Evolutionary conservation across 2,329 filamentous ascomycete genomes (phyloP).

Genomic region (Apiospora pterosperma): DNA sequence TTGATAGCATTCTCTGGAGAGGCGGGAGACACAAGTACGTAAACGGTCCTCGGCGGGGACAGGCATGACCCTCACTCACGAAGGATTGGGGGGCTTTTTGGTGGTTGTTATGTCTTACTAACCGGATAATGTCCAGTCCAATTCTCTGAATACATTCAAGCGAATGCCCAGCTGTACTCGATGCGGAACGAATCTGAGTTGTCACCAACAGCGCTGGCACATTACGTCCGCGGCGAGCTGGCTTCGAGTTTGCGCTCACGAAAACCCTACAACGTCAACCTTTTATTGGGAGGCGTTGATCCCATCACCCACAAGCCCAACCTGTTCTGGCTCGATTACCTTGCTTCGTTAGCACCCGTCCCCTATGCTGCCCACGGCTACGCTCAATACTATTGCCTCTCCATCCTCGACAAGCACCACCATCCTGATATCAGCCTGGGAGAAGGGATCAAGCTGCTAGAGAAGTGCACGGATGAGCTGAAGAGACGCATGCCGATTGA

Average conservation of each 20-base stretch:
- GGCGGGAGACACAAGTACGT: conserved; percentile 85
- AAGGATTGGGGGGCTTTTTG: background rate
- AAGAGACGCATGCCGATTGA: conserved; percentile 96
- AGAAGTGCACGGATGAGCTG: conserved; percentile 94
- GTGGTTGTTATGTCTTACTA: background rate
- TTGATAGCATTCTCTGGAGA: conserved; percentile 95
- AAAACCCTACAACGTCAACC: conserved; percentile 95
- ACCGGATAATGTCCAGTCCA: conserved; percentile 63
- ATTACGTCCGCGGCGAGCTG: conserved; percentile 92
- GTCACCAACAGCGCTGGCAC: conserved; percentile 81
- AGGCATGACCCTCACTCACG: background rate
- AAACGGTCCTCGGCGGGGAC: conserved; percentile 6
- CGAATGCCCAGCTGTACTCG: conserved; percentile 95
- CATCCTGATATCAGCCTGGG: conserved; percentile 88
- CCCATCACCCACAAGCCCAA: conserved; percentile 86
- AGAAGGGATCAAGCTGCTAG: conserved; percentile 86
- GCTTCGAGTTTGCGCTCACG: conserved; percentile 86
- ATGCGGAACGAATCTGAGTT: conserved; percentile 97
- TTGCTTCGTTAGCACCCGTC: conserved; percentile 81
- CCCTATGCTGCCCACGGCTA: conserved; percentile 98
- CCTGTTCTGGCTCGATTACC: conserved; percentile 96
- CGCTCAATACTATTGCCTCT: conserved; percentile 98
- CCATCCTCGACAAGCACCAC: conserved; percentile 97
- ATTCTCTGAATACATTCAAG: conserved; percentile 99
- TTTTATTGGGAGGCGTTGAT: conserved; percentile 91